Conservation (phyloP, 2,329 filamentous ascomycete genomes). For the Aspergillus pseudonomiae region DNA sequence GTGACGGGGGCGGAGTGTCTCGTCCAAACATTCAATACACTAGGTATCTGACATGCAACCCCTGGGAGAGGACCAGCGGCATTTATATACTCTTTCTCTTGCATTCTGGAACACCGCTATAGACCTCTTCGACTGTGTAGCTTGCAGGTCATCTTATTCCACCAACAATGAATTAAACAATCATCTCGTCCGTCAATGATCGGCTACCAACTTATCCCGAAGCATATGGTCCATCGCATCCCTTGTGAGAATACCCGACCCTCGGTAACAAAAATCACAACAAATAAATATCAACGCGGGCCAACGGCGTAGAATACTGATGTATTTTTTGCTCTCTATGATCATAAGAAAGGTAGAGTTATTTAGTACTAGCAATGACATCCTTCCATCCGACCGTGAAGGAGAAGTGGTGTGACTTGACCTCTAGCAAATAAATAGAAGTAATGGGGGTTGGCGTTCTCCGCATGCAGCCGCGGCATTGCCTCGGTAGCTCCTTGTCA, state of each 20-base stretch:
- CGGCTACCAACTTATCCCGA: not conserved
- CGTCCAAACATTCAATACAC: not conserved
- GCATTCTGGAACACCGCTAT: too few species aligned
- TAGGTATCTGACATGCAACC: not conserved
- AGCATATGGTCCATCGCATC: not conserved
- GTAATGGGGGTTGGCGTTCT: not conserved
- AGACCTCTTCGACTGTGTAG: not conserved
- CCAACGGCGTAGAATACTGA: too few species aligned
- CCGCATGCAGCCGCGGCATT: constrained; percentile 31
- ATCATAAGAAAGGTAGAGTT: too few species aligned
- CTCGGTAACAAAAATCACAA: not conserved
- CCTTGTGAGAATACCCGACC: not conserved
- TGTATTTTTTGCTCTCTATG: too few species aligned
- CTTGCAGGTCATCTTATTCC: not conserved
- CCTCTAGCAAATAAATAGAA: too few species aligned
- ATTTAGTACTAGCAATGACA: not conserved
- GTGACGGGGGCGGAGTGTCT: not conserved
- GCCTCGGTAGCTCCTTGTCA: constrained; percentile 14
- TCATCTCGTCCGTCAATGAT: not conserved
- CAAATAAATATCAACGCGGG: not conserved
- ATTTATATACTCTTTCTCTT: too few species aligned
- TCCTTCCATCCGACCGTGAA: not conserved
- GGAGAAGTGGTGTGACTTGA: not conserved
- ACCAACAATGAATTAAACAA: not conserved
- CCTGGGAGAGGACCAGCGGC: too few species aligned